Base-by-base conservation (phyloP, 441 rosid genomes). In the Geranium incanum region DNA sequence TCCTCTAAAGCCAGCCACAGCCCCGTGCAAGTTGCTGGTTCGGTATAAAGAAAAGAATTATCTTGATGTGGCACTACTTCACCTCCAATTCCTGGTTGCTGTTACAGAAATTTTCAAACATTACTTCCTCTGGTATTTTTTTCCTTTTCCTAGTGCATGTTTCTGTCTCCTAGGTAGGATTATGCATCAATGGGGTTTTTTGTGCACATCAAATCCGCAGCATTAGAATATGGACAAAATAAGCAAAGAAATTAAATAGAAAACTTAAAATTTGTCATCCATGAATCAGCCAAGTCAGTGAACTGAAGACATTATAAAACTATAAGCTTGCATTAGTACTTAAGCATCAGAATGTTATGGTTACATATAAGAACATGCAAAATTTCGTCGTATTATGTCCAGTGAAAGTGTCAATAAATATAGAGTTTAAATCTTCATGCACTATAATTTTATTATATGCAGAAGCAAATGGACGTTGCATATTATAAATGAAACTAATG, bases 11-110 rank as follows among this genome's bases (percentile, higher is more conserved):
- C 99, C 72, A 90, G 75, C 97, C 99, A 94, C 75, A 92, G 87
- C 72, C 97, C 97, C 0, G 89, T 90, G 78, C 99, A 94, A 78
- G 89, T 90, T 68, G 85, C 70, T 75, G 97, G 97, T 73, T 94
- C 95, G 11, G 99, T 92, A 79, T 87, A 86, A 33, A 92, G 86
- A 73, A 90, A 94, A 6, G 99, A 88, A 52, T 89, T 92, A 72
- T 94, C 97, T 83, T 92, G 97, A 82, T 92, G 97, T 19, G 97
- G 97, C 74, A 84, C 89, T 57, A 95, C 99, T 83, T 92, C 99
- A 5, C 97, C 97, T 79, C 96, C 97, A 71, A 95, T 95, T 41
- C 97, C 97, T n/a, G 97, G 99, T 95, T 95, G 99, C 97, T 90
- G 87, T 66, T 13, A 45, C 67, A 38, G 69, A 74, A 68, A 68